Conservation (phyloP, 805 yeast genomes). For the Ogataea dorogensis region DNA sequence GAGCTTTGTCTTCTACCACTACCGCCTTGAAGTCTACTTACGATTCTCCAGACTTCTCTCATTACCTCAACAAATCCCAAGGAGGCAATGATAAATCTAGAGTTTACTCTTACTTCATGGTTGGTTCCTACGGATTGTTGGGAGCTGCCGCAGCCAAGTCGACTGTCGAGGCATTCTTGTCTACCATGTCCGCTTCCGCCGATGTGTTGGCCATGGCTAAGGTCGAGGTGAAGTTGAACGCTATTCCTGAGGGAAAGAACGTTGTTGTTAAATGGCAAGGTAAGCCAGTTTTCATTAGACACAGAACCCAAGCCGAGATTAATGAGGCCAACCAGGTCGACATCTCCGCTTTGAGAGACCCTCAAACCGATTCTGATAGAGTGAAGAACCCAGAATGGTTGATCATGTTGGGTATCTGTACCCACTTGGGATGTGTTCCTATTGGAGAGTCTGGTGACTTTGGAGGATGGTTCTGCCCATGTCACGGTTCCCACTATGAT, state of each 20-base stretch:
- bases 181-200: slow-evolving; percentile 96
- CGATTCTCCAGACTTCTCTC: slow-evolving; percentile 88
- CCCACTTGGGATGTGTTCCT: slow-evolving; percentile 99
- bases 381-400: slow-evolving; percentile 98
- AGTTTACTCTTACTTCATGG: slow-evolving; percentile 93
- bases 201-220: slow-evolving; percentile 99
- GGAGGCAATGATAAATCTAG: slow-evolving; percentile 71
- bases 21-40: slow-evolving; percentile 66
- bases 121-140: slow-evolving; percentile 89
- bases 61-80: slow-evolving; percentile 68
- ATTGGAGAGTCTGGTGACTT: slow-evolving; percentile 99
- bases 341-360: slow-evolving; percentile 80
- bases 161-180: slow-evolving; percentile 88
- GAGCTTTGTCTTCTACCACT: slow-evolving; percentile 52
- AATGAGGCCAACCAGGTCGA: slow-evolving; percentile 90
- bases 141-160: slow-evolving; percentile 95
- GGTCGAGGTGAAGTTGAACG: slow-evolving; percentile 92
- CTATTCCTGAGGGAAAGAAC: slow-evolving; percentile 96
- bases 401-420: slow-evolving; percentile 98
- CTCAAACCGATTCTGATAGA: slow-evolving; percentile 90
- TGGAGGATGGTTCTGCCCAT: slow-evolving; percentile 99
- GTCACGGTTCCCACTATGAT: slow-evolving; percentile 99
- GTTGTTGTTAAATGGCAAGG: slow-evolving; percentile 99
- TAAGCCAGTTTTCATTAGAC: slow-evolving; percentile 99
- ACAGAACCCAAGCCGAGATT: slow-evolving; percentile 91